Base-by-base conservation (phyloP, 2,329 filamentous ascomycete genomes). In the Fusarium sp. region DNA sequence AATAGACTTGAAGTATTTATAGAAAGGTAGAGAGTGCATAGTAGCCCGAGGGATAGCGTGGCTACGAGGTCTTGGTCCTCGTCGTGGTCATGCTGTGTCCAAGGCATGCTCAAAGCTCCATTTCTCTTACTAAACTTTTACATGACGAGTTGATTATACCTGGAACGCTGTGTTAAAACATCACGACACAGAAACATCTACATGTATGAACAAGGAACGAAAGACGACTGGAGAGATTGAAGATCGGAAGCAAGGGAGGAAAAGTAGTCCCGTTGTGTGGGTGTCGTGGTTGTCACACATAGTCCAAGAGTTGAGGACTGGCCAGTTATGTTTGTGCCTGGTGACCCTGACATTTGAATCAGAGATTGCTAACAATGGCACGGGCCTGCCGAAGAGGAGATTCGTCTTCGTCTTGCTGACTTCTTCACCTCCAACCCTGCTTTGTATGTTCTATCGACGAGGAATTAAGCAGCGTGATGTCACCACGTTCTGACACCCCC, bases 61-160 rank as follows among this genome's bases (percentile, higher is more conserved):
- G 30, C n/a, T 23, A 33, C 16, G n/a, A 15, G 16, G 16, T 19
- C 30, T 19, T 23, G 21, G 30, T 19, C n/a, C 16, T 33, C n/a
- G 16, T 23, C 12, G 30, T 23, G 12, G 11, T 12, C 9, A 52
- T 33, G 12, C n/a, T 33, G n/a, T 23, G 30, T 33, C 16, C 16
- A 33, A 23, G 15, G 18, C 53, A 11, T 37, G 33, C 19, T 16
- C 57, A n/a, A 46, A 49, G 12, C 74, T 76, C n/a, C 83, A 84
- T 65, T 88, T 88, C 21, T 21, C 83, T 90, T 46, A 82, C 85
- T 38, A 86, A 84, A 47, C 83, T 90, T 50, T 85, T 81, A 21
- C 73, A 82, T 32, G 82, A 84, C n/a, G 88, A 90, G 80, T 87
- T 87, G 44, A 78, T 80, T 61, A 75, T 73, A 21, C 87, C 87